These are phyloP conservation scores for Tetrahymena borealis DNA, from an alignment of 73 alveolate species.

Conservation along the genomic window DNA sequence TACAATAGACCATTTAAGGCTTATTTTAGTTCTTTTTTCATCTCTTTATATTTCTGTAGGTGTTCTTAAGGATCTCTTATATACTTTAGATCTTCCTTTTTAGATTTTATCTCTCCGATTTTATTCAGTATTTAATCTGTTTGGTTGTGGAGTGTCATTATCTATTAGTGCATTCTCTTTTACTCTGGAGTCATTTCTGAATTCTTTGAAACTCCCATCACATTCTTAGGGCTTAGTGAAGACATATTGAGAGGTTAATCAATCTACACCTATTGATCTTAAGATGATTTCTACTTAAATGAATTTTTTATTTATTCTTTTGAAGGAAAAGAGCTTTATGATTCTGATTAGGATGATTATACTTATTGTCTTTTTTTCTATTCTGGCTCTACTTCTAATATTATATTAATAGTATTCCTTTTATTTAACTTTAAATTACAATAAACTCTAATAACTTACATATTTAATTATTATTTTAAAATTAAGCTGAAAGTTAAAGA, in stretches of 20 bases:
- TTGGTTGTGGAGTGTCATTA: background rate
- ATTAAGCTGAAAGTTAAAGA: background rate
- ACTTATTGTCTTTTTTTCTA: background rate
- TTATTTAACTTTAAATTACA: too few species aligned
- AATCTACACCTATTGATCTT: background rate
- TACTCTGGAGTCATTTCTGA: background rate
- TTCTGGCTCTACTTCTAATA: background rate
- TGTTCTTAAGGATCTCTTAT: background rate
- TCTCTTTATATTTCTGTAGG: background rate
- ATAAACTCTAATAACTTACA: too few species aligned
- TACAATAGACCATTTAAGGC: background rate
- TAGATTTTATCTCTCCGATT: background rate
- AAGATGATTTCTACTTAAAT: background rate
- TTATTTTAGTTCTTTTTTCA: background rate
- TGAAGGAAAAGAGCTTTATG: background rate
- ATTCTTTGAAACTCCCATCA: too few species aligned
- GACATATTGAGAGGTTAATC: background rate
- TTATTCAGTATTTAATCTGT: background rate
- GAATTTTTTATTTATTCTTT: background rate
- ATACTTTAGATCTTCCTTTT: background rate
- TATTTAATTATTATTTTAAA: background rate
- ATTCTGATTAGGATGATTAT: background rate
- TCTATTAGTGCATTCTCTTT: background rate
- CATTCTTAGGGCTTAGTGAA: background rate
- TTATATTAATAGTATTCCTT: too few species aligned